A percentile compares a stretch with the other conserved stretches of the same genome.
These are phyloP conservation scores for Chlorella sorokiniana DNA, from an alignment of 139 green algal species.

Conservation along the genomic window DNA sequence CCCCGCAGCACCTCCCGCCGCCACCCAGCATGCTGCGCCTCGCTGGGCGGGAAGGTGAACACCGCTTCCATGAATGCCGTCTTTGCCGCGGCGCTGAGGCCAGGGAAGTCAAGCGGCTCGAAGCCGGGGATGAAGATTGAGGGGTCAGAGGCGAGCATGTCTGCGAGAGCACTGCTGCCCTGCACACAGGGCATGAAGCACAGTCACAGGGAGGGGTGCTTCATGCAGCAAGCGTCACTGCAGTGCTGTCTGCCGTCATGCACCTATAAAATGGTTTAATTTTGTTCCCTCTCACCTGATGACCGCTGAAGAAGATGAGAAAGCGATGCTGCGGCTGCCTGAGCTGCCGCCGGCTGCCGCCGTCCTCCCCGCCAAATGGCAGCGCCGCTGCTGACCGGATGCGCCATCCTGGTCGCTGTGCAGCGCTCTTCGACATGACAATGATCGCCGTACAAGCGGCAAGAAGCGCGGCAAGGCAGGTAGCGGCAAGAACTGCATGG, in stretches of 20 bases:
- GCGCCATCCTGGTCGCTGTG: background rate
- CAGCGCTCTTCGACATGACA: background rate
- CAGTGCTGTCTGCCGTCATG: too few species aligned
- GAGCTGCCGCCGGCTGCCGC: background rate
- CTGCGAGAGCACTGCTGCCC: background rate
- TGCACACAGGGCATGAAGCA: background rate
- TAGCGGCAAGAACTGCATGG: background rate
- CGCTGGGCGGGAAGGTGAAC: background rate
- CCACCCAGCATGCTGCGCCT: background rate
- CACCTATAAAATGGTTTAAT: too few species aligned
- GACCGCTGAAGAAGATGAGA: background rate
- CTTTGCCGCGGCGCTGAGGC: background rate
- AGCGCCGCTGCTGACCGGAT: background rate
- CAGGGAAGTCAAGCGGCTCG: conserved; percentile 10
- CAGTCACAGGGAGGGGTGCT: too few species aligned
- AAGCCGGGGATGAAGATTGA: conserved; percentile 7
- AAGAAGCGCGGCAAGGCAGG: background rate
- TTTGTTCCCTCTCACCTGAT: background rate
- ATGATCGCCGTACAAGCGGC: background rate
- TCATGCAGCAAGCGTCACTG: too few species aligned
- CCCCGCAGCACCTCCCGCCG: background rate
- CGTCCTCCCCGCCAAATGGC: background rate
- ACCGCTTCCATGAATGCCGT: conserved; percentile 4
- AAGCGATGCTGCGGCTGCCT: background rate
- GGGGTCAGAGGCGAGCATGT: conserved; percentile 17